Evolutionary conservation across 1,284 basidiomycete genomes (phyloP).

Genomic region (Psilocybe mexicana): DNA sequence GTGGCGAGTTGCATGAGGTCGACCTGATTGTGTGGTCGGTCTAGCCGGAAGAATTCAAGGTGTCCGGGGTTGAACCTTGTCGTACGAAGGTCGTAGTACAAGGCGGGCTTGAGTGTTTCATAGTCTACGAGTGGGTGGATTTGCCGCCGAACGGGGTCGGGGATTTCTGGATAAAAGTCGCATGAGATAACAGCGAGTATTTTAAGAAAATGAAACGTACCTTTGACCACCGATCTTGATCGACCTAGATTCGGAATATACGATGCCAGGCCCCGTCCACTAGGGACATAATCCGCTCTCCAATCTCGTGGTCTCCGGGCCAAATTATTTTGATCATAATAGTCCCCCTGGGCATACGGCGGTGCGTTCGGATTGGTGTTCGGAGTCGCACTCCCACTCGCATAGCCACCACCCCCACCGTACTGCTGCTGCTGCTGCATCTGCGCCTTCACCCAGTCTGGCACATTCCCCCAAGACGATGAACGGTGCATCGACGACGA

Average conservation of each 20-base stretch:
- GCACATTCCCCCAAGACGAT: constrained; percentile 18
- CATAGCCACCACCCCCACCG: constrained; percentile 1
- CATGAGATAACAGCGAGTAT: neutral
- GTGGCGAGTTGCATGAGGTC: constrained; percentile 46
- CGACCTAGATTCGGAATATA: constrained; percentile 22
- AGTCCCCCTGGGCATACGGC: constrained; percentile 22
- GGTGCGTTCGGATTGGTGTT: constrained; percentile 3
- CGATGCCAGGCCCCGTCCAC: constrained; percentile 17
- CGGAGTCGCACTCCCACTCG: neutral
- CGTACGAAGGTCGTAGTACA: constrained; percentile 31
- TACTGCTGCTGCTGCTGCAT: neutral
- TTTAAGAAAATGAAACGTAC: constrained; percentile 12
- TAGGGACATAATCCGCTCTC: constrained; percentile 33
- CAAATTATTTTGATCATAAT: constrained; percentile 31
- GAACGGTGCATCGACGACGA: constrained; percentile 16
- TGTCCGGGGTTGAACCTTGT: constrained; percentile 20
- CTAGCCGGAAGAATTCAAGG: constrained; percentile 35
- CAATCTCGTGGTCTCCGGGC: constrained; percentile 38
- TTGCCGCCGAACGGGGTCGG: constrained; percentile 28
- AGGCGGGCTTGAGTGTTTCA: constrained; percentile 23
- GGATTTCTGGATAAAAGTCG: constrained; percentile 25
- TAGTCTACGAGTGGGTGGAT: constrained; percentile 39
- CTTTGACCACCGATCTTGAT: constrained; percentile 23
- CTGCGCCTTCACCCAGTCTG: constrained; percentile 3
- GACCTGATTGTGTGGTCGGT: constrained; percentile 26